These are phyloP conservation scores for Cryoendolithus antarcticus DNA, from an alignment of 2,329 filamentous ascomycete genomes.

Conservation along the genomic window DNA sequence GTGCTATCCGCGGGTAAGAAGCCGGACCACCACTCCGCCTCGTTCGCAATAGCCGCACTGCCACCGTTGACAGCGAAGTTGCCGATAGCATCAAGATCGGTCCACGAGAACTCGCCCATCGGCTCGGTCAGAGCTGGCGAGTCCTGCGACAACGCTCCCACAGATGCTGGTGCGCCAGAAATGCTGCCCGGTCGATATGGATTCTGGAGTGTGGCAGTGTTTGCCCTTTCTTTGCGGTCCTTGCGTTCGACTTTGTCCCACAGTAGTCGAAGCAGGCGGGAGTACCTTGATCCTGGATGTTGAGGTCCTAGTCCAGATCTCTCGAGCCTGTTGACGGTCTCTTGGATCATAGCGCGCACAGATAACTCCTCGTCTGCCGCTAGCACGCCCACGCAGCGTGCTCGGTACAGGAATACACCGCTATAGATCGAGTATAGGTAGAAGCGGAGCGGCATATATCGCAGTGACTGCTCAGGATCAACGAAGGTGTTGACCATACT, in stretches of 20 bases:
- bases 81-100: slow-evolving; percentile 35
- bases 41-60: slow-evolving; percentile 16
- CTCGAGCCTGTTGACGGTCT: slow-evolving; percentile 32
- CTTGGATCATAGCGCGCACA: slow-evolving; percentile 34
- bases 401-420: slow-evolving; percentile 37
- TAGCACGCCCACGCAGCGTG: slow-evolving; percentile 36
- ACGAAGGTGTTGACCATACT: slow-evolving; percentile 40
- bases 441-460: slow-evolving; percentile 37
- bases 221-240: slow-evolving; percentile 12
- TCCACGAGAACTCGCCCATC: slow-evolving; percentile 39
- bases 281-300: slow-evolving; percentile 36
- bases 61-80: slow-evolving; percentile 36
- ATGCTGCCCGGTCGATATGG: slow-evolving; percentile 30
- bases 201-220: slow-evolving; percentile 18
- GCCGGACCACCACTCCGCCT: slow-evolving; percentile 25
- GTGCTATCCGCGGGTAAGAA: slow-evolving; percentile 25
- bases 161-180: slow-evolving; percentile 22
- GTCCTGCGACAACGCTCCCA: slow-evolving; percentile 12
- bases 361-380: slow-evolving; percentile 34
- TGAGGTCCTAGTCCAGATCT: slow-evolving; percentile 33
- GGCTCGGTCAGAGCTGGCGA: slow-evolving; percentile 32
- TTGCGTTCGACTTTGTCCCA: slow-evolving; percentile 35
- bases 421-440: slow-evolving; percentile 38
- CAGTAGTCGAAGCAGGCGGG: slow-evolving; percentile 33
- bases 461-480: slow-evolving; percentile 33